These are phyloP conservation scores for Cladosporium velox DNA, from an alignment of 2,329 filamentous ascomycete species.

Conservation along the genomic window DNA sequence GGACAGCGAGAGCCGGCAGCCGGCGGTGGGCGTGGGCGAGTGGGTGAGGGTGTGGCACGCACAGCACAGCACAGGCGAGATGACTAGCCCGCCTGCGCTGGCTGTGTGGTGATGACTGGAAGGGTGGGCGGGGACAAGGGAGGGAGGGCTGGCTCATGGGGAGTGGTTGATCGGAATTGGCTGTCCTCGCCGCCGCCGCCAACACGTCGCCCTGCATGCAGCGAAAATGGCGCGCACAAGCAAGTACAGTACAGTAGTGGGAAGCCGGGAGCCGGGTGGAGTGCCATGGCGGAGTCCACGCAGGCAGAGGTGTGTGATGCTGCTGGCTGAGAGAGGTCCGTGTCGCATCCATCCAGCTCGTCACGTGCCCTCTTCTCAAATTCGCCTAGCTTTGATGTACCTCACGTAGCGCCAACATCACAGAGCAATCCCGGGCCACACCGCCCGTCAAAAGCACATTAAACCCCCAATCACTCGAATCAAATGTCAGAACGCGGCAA, in stretches of 20 bases:
- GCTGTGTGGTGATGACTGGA: neutral
- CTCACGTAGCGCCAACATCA: neutral
- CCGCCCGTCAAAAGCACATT: conserved; percentile 5
- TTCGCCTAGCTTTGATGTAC: neutral
- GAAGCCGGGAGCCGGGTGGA: neutral
- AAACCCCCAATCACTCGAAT: neutral
- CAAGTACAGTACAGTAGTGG: neutral
- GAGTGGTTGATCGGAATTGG: neutral
- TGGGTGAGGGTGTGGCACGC: neutral
- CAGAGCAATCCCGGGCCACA: neutral
- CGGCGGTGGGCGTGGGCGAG: neutral
- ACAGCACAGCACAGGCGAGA: neutral
- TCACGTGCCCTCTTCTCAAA: conserved; percentile 2
- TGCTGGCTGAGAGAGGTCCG: neutral
- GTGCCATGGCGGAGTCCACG: neutral
- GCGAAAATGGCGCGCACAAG: neutral
- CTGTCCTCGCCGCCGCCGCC: neutral
- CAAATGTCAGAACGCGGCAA: conserved; percentile 59
- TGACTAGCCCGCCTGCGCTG: neutral
- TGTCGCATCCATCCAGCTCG: neutral
- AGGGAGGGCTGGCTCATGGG: neutral
- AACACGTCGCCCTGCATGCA: neutral
- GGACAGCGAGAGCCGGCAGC: neutral
- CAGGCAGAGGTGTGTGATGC: neutral
- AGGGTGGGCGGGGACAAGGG: neutral